Evolutionary conservation across 192 early-diverging fungal genomes (phyloP).

Genomic region (Coemansia nantahalensis): DNA sequence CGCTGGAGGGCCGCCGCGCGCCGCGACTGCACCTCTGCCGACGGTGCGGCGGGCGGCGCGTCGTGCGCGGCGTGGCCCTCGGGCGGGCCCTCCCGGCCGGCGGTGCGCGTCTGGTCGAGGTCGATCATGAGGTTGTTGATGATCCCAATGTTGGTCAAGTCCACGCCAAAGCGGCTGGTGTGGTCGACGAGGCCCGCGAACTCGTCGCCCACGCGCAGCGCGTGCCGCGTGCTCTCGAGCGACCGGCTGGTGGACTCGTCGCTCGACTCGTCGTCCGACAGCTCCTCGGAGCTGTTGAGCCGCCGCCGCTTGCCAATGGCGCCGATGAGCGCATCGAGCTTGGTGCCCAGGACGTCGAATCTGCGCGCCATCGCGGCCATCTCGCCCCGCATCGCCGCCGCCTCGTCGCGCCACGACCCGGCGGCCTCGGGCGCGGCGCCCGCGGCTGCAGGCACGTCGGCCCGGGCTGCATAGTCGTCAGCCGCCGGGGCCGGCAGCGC

Average conservation of each 20-base stretch:
- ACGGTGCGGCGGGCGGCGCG: background rate
- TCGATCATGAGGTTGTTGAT: constrained; percentile 27
- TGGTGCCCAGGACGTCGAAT: constrained; percentile 28
- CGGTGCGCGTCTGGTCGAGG: constrained; percentile 8
- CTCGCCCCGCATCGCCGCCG: constrained; percentile 18
- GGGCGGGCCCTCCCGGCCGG: too few species aligned
- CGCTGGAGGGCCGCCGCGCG: background rate
- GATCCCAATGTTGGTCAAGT: constrained; percentile 25
- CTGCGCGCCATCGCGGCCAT: constrained; percentile 24
- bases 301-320: constrained; percentile 17
- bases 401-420: constrained; percentile 19
- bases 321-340: constrained; percentile 28
- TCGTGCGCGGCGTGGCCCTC: background rate
- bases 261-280: constrained; percentile 9
- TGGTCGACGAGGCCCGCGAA: constrained; percentile 25
- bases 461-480: too few species aligned
- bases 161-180: constrained; percentile 34
- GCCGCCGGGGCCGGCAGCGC: too few species aligned
- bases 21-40: background rate
- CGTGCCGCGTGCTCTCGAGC: background rate
- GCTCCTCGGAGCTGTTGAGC: background rate
- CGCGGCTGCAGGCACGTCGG: too few species aligned
- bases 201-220: constrained; percentile 1
- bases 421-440: too few species aligned
- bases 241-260: constrained; percentile 1